Conservation (phyloP, 306 rosid genomes). For the Castanopsis chinensis region DNA sequence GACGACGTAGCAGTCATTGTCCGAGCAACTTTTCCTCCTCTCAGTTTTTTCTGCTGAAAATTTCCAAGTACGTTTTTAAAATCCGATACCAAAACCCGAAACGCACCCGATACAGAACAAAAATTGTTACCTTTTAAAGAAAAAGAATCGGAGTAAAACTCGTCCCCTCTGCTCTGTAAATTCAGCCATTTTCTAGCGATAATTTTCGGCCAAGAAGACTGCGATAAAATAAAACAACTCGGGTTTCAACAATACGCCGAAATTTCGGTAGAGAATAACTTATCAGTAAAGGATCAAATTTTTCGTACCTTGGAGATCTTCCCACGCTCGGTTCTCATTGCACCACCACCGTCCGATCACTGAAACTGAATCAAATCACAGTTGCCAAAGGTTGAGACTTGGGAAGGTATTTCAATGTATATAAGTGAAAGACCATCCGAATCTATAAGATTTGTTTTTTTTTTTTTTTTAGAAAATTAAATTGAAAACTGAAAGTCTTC, state of each 20-base stretch:
- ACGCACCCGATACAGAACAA: not conserved
- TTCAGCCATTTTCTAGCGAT: constrained; percentile 69
- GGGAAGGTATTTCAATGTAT: not conserved
- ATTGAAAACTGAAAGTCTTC: constrained; percentile 10
- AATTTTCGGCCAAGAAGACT: constrained; percentile 67
- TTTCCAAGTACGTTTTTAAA: not conserved
- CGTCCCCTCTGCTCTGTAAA: constrained; percentile 41
- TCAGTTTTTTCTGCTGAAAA: constrained; percentile 32
- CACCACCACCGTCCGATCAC: constrained; percentile 20
- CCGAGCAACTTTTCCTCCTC: constrained; percentile 70
- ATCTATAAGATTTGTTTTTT: constrained; percentile 2
- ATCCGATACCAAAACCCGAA: not conserved
- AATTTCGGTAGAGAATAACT: not conserved
- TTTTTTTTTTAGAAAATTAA: not conserved
- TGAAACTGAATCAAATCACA: constrained; percentile 5
- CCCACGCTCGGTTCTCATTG: constrained; percentile 58
- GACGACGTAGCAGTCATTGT: constrained; percentile 55
- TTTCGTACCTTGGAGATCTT: constrained; percentile 58
- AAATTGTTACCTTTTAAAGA: constrained; percentile 23
- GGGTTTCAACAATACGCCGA: not conserved
- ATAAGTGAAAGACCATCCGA: constrained; percentile 15
- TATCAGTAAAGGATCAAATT: not conserved
- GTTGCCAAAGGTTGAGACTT: constrained; percentile 13
- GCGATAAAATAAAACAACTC: not conserved
- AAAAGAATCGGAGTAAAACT: constrained; percentile 43